Base-by-base conservation (phyloP, 2,329 filamentous ascomycete species). In the Thermothelomyces thermophilus region DNA sequence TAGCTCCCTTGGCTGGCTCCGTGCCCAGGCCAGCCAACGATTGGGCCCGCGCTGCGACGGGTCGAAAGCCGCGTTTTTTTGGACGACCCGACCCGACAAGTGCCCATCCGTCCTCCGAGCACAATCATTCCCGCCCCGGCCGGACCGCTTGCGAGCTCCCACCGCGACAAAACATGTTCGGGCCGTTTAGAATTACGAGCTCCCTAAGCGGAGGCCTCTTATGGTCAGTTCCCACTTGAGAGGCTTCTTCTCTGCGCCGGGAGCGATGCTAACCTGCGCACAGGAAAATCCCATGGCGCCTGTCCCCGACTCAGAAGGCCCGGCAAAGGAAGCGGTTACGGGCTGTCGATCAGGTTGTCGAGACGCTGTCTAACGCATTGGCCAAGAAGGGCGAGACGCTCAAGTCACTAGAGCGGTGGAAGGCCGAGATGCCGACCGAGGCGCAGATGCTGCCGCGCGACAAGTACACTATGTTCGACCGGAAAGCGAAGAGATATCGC, bases 391-490 rank as follows among this genome's bases (percentile, higher is more conserved):
- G 86, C 51, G 75, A 83, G 63, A 79, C 83, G 52, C 79, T 83
- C 41, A 89, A 89, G 71, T 77, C 87, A 47, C 75, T 98, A 52
- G 86, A 95, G 68, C 74, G 84, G 64, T 98, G 93, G 93, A 95
- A 93, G 75, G 77, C 78, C 33, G 89, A 95, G 70, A 98, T 98
- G 93, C 93, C 93, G 19, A 86, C 82, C 22, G 93, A 98, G 76
- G 79, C 82, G 63, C 90, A 97, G 76, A 98, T 98, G 93, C 67
- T 95, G 67, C 86, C 93, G 41, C 86, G 82, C 70, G 93, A 98
- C 73, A 98, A 98, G 73, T 98, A 98, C 73, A 95, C 89, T 24
- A 86, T 98, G 63, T 98, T 97, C 70, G 91, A 95, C 70, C 84
- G 90, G 62, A 96, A 97, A 71, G 90, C 87, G 68, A 95, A 90